Conservation (phyloP, 2,329 filamentous ascomycete genomes). For the Penicillium sp. region DNA sequence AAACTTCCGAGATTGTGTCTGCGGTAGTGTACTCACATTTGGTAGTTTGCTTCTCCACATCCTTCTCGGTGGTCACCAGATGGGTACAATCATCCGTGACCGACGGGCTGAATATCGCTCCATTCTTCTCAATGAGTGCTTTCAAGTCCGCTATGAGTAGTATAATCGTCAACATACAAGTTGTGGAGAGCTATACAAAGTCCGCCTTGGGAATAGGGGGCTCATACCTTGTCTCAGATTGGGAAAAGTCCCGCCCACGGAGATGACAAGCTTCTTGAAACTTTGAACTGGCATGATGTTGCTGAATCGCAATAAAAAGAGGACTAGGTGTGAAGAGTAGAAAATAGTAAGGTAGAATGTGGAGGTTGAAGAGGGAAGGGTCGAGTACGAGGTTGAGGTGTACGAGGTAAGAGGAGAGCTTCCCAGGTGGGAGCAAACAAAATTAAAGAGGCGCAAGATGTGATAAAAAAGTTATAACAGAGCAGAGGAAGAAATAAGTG, state of each 20-base stretch:
- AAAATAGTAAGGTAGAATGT: background rate
- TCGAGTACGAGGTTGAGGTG: background rate
- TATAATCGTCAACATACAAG: slow-evolving; percentile 7
- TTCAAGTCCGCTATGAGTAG: slow-evolving; percentile 32
- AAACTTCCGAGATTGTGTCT: background rate
- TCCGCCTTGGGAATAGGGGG: slow-evolving; percentile 8
- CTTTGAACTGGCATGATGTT: slow-evolving; percentile 25
- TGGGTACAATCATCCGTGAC: slow-evolving; percentile 39
- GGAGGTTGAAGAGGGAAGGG: background rate
- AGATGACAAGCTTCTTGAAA: slow-evolving; percentile 46
- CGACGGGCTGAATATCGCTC: slow-evolving; percentile 35
- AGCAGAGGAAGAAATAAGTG: background rate
- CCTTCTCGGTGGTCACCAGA: slow-evolving; percentile 39
- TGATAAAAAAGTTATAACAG: background rate
- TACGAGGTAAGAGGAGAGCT: background rate
- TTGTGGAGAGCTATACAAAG: slow-evolving; percentile 9
- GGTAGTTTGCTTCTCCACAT: slow-evolving; percentile 36
- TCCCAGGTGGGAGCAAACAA: background rate
- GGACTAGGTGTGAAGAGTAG: background rate
- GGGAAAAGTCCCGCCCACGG: slow-evolving; percentile 62
- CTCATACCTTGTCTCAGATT: slow-evolving; percentile 51
- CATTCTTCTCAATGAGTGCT: slow-evolving; percentile 33
- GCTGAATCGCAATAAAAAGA: background rate
- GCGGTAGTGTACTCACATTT: slow-evolving; percentile 33
- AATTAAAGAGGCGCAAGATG: background rate